Base-by-base conservation (phyloP, 2,329 filamentous ascomycete species). In the Orbilia brochopaga region DNA sequence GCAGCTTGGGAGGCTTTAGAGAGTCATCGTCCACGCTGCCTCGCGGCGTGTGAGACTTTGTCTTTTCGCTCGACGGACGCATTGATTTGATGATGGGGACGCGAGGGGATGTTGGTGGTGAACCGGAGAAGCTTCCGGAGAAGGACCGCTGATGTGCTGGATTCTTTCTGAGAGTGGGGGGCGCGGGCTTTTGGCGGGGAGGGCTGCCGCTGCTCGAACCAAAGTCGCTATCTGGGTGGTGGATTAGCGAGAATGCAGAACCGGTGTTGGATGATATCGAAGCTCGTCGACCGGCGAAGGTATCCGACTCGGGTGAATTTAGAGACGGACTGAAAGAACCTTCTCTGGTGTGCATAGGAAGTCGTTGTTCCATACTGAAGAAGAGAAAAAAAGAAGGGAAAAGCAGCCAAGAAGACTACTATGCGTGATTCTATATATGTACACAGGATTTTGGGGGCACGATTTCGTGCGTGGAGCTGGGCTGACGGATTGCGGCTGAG, bases 401-500 rank as follows among this genome's bases (percentile, higher is more conserved):
- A 63, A 37, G 23, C 8, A 62, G 52, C 60, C 59, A 50, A 60
- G 51, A 55, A 54, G 24, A 63, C 35, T 52, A 63, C 35, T 52
- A 13, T 27, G 40, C n/a, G 35, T 40, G 46, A 51, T 21, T 27
- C 27, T 58, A 64, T 72, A 65, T 64, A 72, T 48, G 42, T 56
- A 30, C 35, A 5, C 32, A 32, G 37, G 59, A 19, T 55, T 63
- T 53, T 53, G 52, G 17, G 37, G 19, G 59, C 15, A 37, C 44
- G 40, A 40, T 63, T 48, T 44, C 58, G 30, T 52, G 46, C 54
- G 40, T 57, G 64, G 46, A 53, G 30, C 15, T 35, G 35, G 53
- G 65, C 65, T 70, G 58, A 70, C 65, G 65, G 65, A 32, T 37
- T 70, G 65, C 65, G 65, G 65, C 65, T 70, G 65, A 70, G 65